Base-by-base conservation (phyloP, 2,329 filamentous ascomycete species). In the Zymoseptoria crescenta region DNA sequence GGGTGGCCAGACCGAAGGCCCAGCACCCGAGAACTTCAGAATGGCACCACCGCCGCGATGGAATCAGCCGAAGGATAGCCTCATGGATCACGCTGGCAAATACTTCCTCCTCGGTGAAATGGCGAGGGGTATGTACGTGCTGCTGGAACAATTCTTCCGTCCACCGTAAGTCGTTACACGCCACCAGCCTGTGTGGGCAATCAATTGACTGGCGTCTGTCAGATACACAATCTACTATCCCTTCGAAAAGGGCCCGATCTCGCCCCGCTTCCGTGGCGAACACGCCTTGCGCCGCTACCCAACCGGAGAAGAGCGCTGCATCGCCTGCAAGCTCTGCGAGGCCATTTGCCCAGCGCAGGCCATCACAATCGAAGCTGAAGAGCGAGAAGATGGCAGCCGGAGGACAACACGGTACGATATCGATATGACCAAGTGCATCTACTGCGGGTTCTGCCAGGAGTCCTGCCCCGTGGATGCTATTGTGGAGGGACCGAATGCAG, bases 371-470 rank as follows among this genome's bases (percentile, higher is more conserved):
- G 94, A 99, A 80, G 94, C 94, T 59, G 94, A 99, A 77, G 94
- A 99, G 82, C 91, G 94, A 74, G 90, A 89, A 72, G 94, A 99
- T 72, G 94, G 94, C 64, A 95, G 90, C 72, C 87, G 94, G 77
- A 86, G 94, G 74, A 99, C 94, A 55, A 96, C 93, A 61, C 87
- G 93, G 74, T 99, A 99, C 79, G 94, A 99, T 75, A 96, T 99
- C 74, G 94, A 99, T 79, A 99, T 99, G 94, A 97, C 94, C 72
- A 99, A 99, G 83, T 99, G 94, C 81, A 99, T 99, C 78, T 99
- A 97, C 85, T 97, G 94, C 76, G 94, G 94, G 55, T 95, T 96
- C 80, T 97, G 94, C 84, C 93, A 96, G 81, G 94, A 99, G 81
- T 96, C 90, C 66, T 99, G 94, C 80, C 94, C 94, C 51, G 94